Evolutionary conservation across 2,329 filamentous ascomycete genomes (phyloP).

Genomic region (Ophiocordyceps robertsii): DNA sequence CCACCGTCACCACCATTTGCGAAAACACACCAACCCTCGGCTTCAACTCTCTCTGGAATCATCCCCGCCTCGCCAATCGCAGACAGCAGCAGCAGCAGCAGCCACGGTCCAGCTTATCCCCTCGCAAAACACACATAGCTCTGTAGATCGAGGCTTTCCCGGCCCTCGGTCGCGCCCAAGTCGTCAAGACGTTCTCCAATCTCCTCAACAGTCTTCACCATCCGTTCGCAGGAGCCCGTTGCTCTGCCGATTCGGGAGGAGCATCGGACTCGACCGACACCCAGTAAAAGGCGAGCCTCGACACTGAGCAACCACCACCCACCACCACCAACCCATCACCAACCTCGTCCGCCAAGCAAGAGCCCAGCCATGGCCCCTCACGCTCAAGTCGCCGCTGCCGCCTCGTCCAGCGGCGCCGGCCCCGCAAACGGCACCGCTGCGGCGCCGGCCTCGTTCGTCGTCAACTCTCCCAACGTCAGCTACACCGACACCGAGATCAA

Average conservation of each 20-base stretch:
- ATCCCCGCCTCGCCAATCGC: no score
- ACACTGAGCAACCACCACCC: constrained; percentile 5
- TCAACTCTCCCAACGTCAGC: constrained; percentile 81
- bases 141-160: constrained; percentile 33
- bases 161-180: constrained; percentile 39
- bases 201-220: constrained; percentile 91
- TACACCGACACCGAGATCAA: constrained; percentile 83
- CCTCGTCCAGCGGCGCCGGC: constrained; percentile 30
- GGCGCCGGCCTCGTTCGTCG: constrained; percentile 59
- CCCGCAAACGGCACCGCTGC: constrained; percentile 27
- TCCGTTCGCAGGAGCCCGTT: constrained; percentile 93
- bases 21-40: no score
- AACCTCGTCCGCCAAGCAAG: constrained; percentile 8
- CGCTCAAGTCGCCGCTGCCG: constrained; percentile 48
- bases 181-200: constrained; percentile 97
- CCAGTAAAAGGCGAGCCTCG: constrained; percentile 33
- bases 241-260: constrained; percentile 77
- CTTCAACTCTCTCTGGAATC: no score
- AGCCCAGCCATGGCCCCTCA: constrained; percentile 71
- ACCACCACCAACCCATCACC: no score
- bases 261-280: constrained; percentile 55
- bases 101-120: neutral
- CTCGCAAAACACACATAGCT: constrained; percentile 6
- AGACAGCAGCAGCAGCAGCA: no score
- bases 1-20: no score